A percentile compares a stretch with the other conserved stretches of the same genome.
Conservation (phyloP, 2,329 filamentous ascomycete genomes). For the Emericellopsis atlantica region DNA sequence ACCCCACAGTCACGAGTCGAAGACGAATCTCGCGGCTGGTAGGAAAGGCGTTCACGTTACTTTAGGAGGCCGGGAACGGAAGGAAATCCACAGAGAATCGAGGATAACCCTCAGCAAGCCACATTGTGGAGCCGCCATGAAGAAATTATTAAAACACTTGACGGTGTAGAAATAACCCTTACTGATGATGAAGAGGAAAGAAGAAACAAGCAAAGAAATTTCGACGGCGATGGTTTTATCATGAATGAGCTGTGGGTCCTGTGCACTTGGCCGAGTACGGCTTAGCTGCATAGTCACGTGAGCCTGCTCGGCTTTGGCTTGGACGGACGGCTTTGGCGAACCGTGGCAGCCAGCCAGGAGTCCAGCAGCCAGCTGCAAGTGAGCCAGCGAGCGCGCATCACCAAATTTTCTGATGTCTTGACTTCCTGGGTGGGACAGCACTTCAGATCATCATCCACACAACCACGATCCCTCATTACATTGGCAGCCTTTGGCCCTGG, state of each 20-base stretch:
- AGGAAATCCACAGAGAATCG: constrained; percentile 33
- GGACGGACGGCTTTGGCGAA: neutral
- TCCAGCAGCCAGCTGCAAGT: too few species aligned
- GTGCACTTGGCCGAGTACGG: neutral
- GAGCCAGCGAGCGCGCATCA: neutral
- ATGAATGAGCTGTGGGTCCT: neutral
- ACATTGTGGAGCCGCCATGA: constrained; percentile 37
- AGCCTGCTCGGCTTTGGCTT: neutral
- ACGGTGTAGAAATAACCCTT: constrained; percentile 34
- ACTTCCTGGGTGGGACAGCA: neutral
- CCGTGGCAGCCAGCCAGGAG: neutral
- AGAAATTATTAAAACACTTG: constrained; percentile 32
- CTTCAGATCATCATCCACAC: neutral
- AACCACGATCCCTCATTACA: neutral
- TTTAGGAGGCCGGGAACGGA: constrained; percentile 44
- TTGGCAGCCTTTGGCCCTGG: too few species aligned
- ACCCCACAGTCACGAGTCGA: constrained; percentile 38
- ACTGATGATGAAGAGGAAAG: constrained; percentile 30
- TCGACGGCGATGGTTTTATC: constrained; percentile 4
- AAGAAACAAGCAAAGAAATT: constrained; percentile 14
- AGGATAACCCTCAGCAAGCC: constrained; percentile 41
- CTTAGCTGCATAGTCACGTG: neutral
- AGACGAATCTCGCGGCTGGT: constrained; percentile 26
- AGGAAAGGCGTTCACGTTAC: constrained; percentile 32
- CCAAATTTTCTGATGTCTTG: neutral